Conservation (phyloP, 345 rosid species). For the Bretschneidera sinensis region DNA sequence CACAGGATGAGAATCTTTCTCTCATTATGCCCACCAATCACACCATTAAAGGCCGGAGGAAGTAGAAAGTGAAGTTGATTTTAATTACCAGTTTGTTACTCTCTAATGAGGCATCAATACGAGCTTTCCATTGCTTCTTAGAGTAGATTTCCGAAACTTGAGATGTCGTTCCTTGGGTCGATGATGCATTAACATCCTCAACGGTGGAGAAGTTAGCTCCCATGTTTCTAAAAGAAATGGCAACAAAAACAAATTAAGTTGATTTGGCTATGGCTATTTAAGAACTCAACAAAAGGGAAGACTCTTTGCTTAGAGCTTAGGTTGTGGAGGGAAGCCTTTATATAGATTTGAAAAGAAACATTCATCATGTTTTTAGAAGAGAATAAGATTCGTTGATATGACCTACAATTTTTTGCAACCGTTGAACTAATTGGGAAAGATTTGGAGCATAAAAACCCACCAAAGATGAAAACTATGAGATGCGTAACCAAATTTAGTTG, state of each 20-base stretch:
- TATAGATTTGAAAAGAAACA: background rate
- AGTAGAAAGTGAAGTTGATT: too few species aligned
- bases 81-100: conserved; percentile 53
- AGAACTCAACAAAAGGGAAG: background rate
- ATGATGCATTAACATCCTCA: background rate
- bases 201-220: background rate
- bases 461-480: too few species aligned
- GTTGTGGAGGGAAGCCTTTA: background rate
- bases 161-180: background rate
- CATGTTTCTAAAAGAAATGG: too few species aligned
- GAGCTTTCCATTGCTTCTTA: conserved; percentile 50
- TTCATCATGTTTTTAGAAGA: background rate
- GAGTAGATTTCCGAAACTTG: conserved; percentile 44
- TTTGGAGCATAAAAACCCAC: background rate
- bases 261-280: too few species aligned
- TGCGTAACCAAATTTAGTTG: too few species aligned
- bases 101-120: conserved; percentile 45
- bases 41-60: background rate
- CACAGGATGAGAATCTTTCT: too few species aligned
- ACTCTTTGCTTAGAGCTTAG: background rate
- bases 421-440: background rate
- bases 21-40: too few species aligned
- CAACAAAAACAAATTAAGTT: too few species aligned
- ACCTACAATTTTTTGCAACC: background rate
- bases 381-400: background rate